These are phyloP conservation scores for Colletotrichum sp. DNA, from an alignment of 2,329 filamentous ascomycete genomes.

Conservation along the genomic window DNA sequence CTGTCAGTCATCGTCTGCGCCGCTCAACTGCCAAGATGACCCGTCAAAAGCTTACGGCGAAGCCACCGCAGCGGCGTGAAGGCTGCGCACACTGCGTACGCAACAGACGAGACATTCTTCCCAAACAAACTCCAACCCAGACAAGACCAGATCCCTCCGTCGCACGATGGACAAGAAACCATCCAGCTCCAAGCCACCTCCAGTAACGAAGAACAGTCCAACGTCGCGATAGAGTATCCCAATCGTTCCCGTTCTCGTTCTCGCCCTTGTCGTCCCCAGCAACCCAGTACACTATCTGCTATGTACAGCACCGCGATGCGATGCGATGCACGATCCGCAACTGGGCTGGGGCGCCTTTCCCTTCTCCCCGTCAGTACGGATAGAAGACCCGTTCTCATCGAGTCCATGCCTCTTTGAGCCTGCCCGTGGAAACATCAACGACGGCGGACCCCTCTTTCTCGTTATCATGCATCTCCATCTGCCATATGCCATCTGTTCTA, in stretches of 20 bases:
- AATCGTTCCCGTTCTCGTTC: not conserved
- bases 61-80: not conserved
- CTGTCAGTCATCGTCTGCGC: not conserved
- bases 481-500: not conserved
- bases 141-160: not conserved
- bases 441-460: not conserved
- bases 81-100: slow-evolving; percentile 1
- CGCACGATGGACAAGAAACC: not conserved
- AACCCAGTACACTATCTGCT: not conserved
- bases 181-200: slow-evolving; percentile 9
- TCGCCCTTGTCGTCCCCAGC: not conserved
- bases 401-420: not conserved
- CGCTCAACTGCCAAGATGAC: not conserved
- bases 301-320: not conserved
- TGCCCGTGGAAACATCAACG: not conserved
- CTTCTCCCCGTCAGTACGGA: not conserved
- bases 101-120: not conserved
- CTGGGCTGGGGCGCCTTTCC: not conserved
- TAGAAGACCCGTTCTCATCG: not conserved
- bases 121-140: not conserved
- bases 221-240: not conserved
- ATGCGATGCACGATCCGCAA: not conserved
- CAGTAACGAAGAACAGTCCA: not conserved
- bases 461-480: not conserved
- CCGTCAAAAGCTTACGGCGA: not conserved